Evolutionary conservation across 345 rosid species (phyloP), one percentile per base, ranked within the genome.

Genomic region (Cardamine occulta): DNA sequence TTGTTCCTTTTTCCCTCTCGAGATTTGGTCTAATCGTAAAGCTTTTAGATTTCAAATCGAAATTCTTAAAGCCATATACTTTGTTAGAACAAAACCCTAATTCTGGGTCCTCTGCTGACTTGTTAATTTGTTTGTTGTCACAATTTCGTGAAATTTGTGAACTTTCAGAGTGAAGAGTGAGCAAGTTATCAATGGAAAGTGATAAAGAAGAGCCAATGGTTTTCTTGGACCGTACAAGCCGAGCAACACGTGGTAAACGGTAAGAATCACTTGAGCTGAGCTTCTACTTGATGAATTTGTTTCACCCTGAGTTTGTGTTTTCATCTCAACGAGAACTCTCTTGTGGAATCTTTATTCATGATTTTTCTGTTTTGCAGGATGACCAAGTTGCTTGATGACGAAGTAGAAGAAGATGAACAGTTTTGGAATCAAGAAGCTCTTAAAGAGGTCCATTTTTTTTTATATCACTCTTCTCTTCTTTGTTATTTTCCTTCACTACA

Each of bases 381-480:
- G 93, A 88, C 82, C 60, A 94, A 86, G 84, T 72, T 94, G 85
- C 87, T 94, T 44, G 95, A 91, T 58, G 96, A 91, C 5, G 98
- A 94, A 77, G 24, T 68, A 34, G 96, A 91, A 81, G 95, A 91
- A 60, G 98, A 94, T 53, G 98, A 94, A 72, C 48, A 65, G 79
- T 94, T 94, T 76, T 94, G 98, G 98, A 94, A 84, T 73, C 98
- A 94, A 80, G 97, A 91, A 24, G 96, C 96, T 73, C 97, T 94
- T 26, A 89, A 87, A 84, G 98, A 91, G 86, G 96, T 92, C 23
- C 0, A 7, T 70, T 7, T 66, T 29, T 17, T n/a, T 21, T 5
- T 62, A 24, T 17, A 8, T 19, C 10, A 7, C 52, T 58, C 73
- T 21, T 18, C 40, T 63, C 29, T 55, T 65, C 34, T 45, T 47